These are phyloP conservation scores for Boletus smithii DNA, from an alignment of 1,284 basidiomycete species.

Conservation along the genomic window DNA sequence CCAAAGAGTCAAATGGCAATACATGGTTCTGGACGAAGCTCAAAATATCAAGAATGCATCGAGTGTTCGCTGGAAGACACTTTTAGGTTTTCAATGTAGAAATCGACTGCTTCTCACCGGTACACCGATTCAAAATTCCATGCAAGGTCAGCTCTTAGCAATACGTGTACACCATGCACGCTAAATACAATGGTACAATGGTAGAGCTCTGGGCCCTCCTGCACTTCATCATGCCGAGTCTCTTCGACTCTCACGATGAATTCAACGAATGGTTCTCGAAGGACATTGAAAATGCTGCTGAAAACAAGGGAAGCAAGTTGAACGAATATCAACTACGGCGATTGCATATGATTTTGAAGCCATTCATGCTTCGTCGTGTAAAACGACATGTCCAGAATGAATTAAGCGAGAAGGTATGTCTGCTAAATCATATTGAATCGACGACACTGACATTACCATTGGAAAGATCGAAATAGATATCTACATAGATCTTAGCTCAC, in stretches of 20 bases:
- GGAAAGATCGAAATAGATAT: constrained; percentile 93
- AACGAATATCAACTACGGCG: constrained; percentile 96
- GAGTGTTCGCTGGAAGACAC: constrained; percentile 97
- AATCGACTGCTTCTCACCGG: constrained; percentile 95
- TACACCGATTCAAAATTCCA: constrained; percentile 98
- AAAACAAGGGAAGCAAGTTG: constrained; percentile 86
- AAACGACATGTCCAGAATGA: constrained; percentile 99
- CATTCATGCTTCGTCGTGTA: constrained; percentile 97
- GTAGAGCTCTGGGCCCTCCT: constrained; percentile 98
- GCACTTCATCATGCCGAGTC: constrained; percentile 99
- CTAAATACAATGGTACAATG: constrained; percentile 31
- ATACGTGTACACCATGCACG: background rate
- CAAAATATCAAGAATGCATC: constrained; percentile 99
- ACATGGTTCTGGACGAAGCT: constrained; percentile 99
- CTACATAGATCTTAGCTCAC: constrained; percentile 90
- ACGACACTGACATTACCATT: constrained; percentile 1
- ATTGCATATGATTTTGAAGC: constrained; percentile 98
- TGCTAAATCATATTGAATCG: background rate
- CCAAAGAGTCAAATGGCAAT: constrained; percentile 98
- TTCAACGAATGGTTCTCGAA: constrained; percentile 99
- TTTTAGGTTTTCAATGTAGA: constrained; percentile 93
- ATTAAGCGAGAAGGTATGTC: constrained; percentile 91
- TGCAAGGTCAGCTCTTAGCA: constrained; percentile 77
- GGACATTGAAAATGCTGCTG: constrained; percentile 94
- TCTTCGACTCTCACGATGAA: constrained; percentile 99